Evolutionary conservation across 257 asterid genomes (phyloP), one percentile per base, ranked within the genome.

Genomic region (Forsythia suspensa): DNA sequence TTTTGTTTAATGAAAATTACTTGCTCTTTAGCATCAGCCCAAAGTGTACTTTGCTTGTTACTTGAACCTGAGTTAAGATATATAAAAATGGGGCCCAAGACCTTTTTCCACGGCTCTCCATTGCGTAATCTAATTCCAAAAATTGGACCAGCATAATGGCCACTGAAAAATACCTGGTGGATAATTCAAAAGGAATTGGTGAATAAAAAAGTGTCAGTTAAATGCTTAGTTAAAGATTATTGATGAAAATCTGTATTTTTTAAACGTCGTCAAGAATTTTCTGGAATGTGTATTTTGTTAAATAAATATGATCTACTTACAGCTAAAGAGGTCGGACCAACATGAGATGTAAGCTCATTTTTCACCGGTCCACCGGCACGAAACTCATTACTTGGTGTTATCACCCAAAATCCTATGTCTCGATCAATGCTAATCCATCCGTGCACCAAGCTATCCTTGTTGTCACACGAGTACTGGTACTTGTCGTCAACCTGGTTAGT

Each of bases 321-420:
- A 3, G 88, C 85, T 79, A 92, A 77, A 5, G 95, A 86, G 10
- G 90, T 89, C 1, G 95, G 82, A 18, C 88, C 92, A 24, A 84
- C 87, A 68, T 92, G 97, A 2, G 95, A 87, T 1, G 94, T 89
- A 76, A 92, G 93, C n/a, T 92, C 97, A 2, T 83, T 83, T 59
- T 90, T 92, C 16, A 85, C 48, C 0, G 95, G 93, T 11, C 95
- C 95, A 8, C 95, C 95, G 0, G 81, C 85, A 3, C 92, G 86
- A 48, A 88, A 92, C 80, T 92, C 97, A 77, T 86, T 85, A 71
- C 93, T 89, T 6, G 94, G 95, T n/a, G 87, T 89, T 21, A 92
- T 87, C 76, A 92, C 89, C 94, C 97, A 92, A 68, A 92, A 90
- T 43, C 95, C 95, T 0, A 85, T 74, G 36, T 72, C 42, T 5